Base-by-base conservation (phyloP, 202 grass and related monocot species). In the Schoenoplectus tabernaemontani region DNA sequence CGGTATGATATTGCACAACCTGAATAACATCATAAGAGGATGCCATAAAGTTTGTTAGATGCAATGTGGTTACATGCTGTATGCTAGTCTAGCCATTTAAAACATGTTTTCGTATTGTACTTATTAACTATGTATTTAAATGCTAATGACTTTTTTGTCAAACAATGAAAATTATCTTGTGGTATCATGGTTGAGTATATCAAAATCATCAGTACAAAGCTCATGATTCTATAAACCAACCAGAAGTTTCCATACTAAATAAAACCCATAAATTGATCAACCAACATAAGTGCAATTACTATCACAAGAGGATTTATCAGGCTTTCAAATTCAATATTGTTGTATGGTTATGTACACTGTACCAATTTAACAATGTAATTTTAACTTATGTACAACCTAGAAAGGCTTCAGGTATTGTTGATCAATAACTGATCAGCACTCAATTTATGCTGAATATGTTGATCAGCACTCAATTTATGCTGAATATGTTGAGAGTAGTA, bases 1-100 rank as follows among this genome's bases (percentile, higher is more conserved):
- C 48, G 26, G 93, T 33, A 80, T 51, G 15, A 80, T 80, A 59
- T 80, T 65, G 26, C 41, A 64, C 61, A 80, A 19, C 24, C 78
- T 80, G 3, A 39, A 47, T 48, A 62, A 51, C 7, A 75, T 36
- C 70, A 54, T 9, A 75, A 67, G 6, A 50, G 2, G 10, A 26
- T 33, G 13, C 28, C 5, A 51, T 72, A 30, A 72, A 28, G 68
- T 48, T 72, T 17, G 30, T 16, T 12, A 16, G 3, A 50, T 73
- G 2, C 23, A 30, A 60, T 46, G 16, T 72, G 0, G 11, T 72
- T 72, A 72, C 17, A 5, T 48, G 13, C 12, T 32, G 24, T 30
- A 17, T 50, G 50, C 22, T 72, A 12, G 20, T 19, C 23, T 26
- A 13, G 16, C 22, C 5, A 66, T 66, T 66, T 66, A 24, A 66